Evolutionary conservation across 495 filamentous ascomycete species (phyloP), one percentile per base, ranked within the genome.

Genomic region (Melanomma pulvis-pyrius): DNA sequence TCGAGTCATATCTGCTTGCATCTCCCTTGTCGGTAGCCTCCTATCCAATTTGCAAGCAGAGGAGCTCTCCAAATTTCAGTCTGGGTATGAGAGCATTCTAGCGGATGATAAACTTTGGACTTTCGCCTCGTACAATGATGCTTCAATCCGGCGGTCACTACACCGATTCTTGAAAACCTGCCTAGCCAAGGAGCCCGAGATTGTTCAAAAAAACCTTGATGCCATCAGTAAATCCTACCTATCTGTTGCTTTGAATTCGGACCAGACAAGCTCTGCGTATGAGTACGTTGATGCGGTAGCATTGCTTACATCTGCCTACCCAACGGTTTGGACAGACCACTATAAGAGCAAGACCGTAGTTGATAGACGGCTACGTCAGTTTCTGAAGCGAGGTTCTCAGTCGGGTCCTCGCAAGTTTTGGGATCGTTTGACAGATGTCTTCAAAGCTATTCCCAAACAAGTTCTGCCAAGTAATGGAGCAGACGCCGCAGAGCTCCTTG

Each of bases 371-470:
- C 71, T 98, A 2, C 82, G 81, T 32, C 80, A 84, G 21, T 96
- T 96, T 69, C 79, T 97, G n/a, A 85, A 88, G 59, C 87, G 87
- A 70, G 94, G 96, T 49, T 96, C 93, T 0, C 89, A 96, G 68
- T 85, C 84, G 8, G 86, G 88, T 12, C 76, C 84, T 1, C 75
- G 80, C 1, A 82, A 82, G 4, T 96, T 86, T 73, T 98, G 94
- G 94, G 69, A 77, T 17, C 83, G 84, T 2, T 67, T 96, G 36
- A 77, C 80, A 46, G 78, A 77, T 25, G 72, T 97, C 0, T 71
- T 97, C 34, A 71, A 78, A 11, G 71, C 73, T 0, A 73, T 97
- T 12, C 90, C 92, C 8, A 57, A 71, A 0, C 72, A 79, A 24
- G 74, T 84, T 4, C 76, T 89, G 29, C 75, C 82, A 13, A 75